A percentile compares a stretch with the other conserved stretches of the same genome.
These are phyloP conservation scores for Plantago major DNA, from an alignment of 257 asterid species.

Conservation along the genomic window DNA sequence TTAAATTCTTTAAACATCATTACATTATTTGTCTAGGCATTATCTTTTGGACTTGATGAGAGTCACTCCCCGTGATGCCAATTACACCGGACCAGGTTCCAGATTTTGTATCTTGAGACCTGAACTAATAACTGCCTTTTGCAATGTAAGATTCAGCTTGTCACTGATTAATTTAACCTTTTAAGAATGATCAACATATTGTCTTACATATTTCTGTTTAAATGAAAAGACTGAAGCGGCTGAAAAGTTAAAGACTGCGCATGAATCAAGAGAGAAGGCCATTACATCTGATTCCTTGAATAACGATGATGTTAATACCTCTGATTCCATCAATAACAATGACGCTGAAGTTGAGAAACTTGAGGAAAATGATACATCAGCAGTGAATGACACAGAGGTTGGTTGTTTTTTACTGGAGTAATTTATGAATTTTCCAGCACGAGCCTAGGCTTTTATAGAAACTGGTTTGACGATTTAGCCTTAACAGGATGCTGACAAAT, in stretches of 20 bases:
- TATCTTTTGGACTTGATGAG: conserved; percentile 95
- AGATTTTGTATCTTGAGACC: conserved; percentile 90
- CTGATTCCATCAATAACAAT: conserved; percentile 39
- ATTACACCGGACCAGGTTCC: conserved; percentile 67
- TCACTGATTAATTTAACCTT: not conserved
- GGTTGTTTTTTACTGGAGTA: conserved; percentile 17
- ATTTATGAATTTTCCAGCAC: conserved; percentile 14
- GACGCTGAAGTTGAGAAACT: conserved; percentile 26
- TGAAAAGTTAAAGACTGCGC: conserved; percentile 44
- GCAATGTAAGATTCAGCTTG: conserved; percentile 47
- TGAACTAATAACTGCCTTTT: conserved; percentile 73
- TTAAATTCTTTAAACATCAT: conserved; percentile 10
- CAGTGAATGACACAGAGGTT: conserved; percentile 38
- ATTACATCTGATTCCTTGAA: conserved; percentile 40
- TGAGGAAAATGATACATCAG: conserved; percentile 29
- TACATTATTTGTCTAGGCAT: conserved; percentile 44
- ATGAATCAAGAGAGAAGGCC: conserved; percentile 33
- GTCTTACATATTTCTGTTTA: conserved; percentile 16
- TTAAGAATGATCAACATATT: not conserved
- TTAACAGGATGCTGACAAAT: conserved; percentile 32
- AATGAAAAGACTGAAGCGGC: conserved; percentile 53
- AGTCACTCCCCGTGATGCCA: conserved; percentile 98
- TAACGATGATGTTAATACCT: conserved; percentile 26
- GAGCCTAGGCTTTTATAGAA: conserved; percentile 7
- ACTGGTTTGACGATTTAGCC: conserved; percentile 6